Evolutionary conservation across 192 early-diverging fungal species (phyloP), one percentile per base, ranked within the genome.

Genomic region (Backusella sp.): DNA sequence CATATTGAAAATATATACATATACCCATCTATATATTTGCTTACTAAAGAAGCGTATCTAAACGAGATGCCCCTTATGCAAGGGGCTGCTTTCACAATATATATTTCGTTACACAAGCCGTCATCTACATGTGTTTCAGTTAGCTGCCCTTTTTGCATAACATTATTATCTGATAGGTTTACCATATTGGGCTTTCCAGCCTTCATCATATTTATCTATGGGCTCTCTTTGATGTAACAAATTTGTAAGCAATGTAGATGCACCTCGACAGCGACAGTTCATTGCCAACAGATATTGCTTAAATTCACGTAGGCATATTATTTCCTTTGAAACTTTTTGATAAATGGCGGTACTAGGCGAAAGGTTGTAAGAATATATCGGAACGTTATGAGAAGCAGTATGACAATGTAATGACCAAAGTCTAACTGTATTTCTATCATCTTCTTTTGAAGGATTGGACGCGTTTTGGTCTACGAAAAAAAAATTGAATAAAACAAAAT

Each of bases 181-280:
- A 75, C 74, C 86, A 76, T 90, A 93, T 66, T 91, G 88, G 4
- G 90, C 86, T 52, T 86, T 75, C 91, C 91, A 93, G 1, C 85
- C 83, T 49, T 88, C 83, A 23, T 87, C 77, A 70, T 89, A 91
- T 32, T 72, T 78, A 72, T 82, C 84, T n/a, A 77, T 68, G 35
- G 78, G 89, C 66, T 88, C 80, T 35, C 77, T 78, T 19, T 86
- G 85, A 37, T 89, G 86, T 1, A 93, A 46, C 4, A 93, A 77
- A 70, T 93, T 93, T 26, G 89, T 81, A 15, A 93, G 77, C 11
- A 93, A 70, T n/a, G 90, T 89, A 1, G 87, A 84, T 0, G 87
- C 76, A 19, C 90, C 90, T 1, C 79, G 73, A 59, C 87, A 88
- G 6, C 87, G 78, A 70, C 87, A 88, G 41, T 84, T 90, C 74